A percentile compares a stretch with the other conserved stretches of the same genome.
phyloP scores from a whole-genome alignment of 805 yeast genomes.

The Debaryomyces castellii region DNA sequence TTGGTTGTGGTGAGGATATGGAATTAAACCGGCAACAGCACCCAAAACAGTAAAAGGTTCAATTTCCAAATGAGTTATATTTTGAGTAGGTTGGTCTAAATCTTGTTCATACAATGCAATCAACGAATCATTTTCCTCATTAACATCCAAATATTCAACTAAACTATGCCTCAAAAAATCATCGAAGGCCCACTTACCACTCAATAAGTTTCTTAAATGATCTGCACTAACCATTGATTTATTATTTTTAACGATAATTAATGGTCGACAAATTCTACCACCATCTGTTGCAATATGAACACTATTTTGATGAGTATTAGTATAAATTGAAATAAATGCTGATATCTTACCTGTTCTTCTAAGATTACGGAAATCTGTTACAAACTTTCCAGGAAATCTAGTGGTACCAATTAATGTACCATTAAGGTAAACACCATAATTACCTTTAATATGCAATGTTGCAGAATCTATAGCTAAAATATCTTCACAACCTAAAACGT shows the following conservation, averaged over 20 bases:
- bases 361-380: conserved; percentile 69
- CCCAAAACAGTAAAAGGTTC: conserved; percentile 93
- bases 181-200: conserved; percentile 83
- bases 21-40: conserved; percentile 90
- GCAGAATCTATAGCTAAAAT: conserved; percentile 79
- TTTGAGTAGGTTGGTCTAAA: conserved; percentile 45
- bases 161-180: conserved; percentile 83
- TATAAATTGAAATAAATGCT: conserved; percentile 86
- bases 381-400: conserved; percentile 81
- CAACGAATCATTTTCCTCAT: conserved; percentile 92
- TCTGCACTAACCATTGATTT: conserved; percentile 66
- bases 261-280: conserved; percentile 96
- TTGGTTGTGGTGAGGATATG: conserved; percentile 90
- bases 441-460: conserved; percentile 71
- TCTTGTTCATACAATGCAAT: conserved; percentile 83
- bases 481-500: conserved; percentile 84
- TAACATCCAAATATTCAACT: conserved; percentile 94
- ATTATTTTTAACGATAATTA: conserved; percentile 81
- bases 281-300: conserved; percentile 99
- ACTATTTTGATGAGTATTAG: conserved; percentile 85
- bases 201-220: conserved; percentile 62
- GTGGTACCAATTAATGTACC: conserved; percentile 95
- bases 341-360: conserved; percentile 86
- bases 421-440: conserved; percentile 83
- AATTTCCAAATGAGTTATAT: conserved; percentile 87